These are phyloP conservation scores for Mycotypha africana DNA, from an alignment of 371 early-diverging fungal species.

Conservation along the genomic window DNA sequence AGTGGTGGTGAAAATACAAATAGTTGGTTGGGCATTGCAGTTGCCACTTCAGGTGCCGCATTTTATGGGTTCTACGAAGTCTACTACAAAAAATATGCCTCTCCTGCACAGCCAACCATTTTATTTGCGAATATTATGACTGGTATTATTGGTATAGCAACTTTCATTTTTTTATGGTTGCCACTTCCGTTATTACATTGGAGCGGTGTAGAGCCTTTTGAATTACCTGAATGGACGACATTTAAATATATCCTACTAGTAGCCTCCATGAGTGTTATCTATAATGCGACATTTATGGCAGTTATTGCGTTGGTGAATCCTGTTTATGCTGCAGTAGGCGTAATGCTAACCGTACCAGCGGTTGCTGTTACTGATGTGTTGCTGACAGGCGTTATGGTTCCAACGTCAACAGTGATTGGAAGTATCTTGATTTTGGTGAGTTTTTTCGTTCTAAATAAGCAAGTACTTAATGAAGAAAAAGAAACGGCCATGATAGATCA, in stretches of 20 bases:
- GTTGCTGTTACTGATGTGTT: slow-evolving; percentile 63
- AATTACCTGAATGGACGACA: slow-evolving; percentile 50
- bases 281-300: slow-evolving; percentile 76
- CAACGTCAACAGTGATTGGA: slow-evolving; percentile 46
- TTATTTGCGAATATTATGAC: slow-evolving; percentile 71
- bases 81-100: slow-evolving; percentile 71
- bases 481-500: no score
- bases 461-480: slow-evolving; percentile 13
- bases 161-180: slow-evolving; percentile 61
- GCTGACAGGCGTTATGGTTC: slow-evolving; percentile 45
- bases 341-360: slow-evolving; percentile 78
- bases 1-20: neutral
- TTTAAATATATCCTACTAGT: slow-evolving; percentile 53
- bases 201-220: slow-evolving; percentile 60
- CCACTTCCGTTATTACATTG: slow-evolving; percentile 70
- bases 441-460: slow-evolving; percentile 43
- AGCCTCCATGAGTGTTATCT: slow-evolving; percentile 67
- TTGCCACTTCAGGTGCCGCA: slow-evolving; percentile 50
- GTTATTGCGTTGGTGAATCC: slow-evolving; percentile 75
- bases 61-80: slow-evolving; percentile 69
- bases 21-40: slow-evolving; percentile 40
- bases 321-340: slow-evolving; percentile 77
- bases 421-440: slow-evolving; percentile 50
- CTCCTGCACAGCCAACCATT: slow-evolving; percentile 55
- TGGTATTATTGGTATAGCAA: slow-evolving; percentile 57